Evolutionary conservation across 768 basidiomycete genomes (phyloP).

Genomic region (Podaxis sp.): DNA sequence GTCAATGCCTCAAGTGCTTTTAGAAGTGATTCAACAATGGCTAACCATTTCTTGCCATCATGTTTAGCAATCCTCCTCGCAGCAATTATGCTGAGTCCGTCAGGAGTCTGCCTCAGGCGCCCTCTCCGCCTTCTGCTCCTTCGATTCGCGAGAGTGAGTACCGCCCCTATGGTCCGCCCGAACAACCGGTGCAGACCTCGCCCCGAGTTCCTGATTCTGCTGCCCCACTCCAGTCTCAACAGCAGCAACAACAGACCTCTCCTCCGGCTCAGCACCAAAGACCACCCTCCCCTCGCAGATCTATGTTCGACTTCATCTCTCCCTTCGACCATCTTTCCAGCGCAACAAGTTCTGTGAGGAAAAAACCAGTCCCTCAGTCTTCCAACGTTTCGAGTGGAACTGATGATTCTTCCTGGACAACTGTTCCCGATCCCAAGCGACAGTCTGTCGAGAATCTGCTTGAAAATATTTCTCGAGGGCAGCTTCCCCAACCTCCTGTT

Average conservation of each 20-base stretch:
- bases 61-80: constrained; percentile 11
- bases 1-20: constrained; percentile 9
- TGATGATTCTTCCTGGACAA: constrained; percentile 61
- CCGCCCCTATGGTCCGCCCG: constrained; percentile 36
- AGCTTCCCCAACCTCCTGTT: constrained; percentile 30
- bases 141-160: constrained; percentile 44
- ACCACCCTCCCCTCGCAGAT: constrained; percentile 69
- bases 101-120: constrained; percentile 28
- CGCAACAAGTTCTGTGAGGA: constrained; percentile 48
- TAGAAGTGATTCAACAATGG: constrained; percentile 29
- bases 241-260: constrained; percentile 23
- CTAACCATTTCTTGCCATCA: constrained; percentile 6
- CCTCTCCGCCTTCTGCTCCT: constrained; percentile 46
- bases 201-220: constrained; percentile 29
- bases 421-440: constrained; percentile 59
- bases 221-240: constrained; percentile 25
- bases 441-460: constrained; percentile 82
- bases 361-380: constrained; percentile 60
- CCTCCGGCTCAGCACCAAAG: constrained; percentile 35
- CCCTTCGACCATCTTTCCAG: constrained; percentile 76
- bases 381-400: constrained; percentile 38
- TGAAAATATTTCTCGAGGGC: constrained; percentile 62
- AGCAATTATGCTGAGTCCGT: constrained; percentile 46
- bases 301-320: constrained; percentile 82
- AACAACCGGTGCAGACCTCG: constrained; percentile 35